Conservation (phyloP, 164 flowering plant species). For the Kingdonia uniflora region DNA sequence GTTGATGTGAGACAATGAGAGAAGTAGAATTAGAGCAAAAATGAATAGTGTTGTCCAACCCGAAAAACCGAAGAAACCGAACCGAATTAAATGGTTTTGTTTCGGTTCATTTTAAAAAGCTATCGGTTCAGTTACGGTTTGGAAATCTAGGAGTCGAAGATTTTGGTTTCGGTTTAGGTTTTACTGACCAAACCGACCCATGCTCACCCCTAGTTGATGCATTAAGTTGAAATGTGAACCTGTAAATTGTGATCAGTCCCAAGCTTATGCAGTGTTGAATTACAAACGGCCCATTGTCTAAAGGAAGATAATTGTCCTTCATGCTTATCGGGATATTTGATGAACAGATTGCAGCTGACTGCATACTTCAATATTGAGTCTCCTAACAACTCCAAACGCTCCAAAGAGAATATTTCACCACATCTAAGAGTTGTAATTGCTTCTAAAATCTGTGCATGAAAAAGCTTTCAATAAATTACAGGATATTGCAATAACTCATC, state of each 20-base stretch:
- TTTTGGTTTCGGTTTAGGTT: no score
- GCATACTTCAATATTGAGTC: constrained; percentile 89
- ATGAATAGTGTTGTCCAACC: no score
- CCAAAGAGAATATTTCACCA: constrained; percentile 74
- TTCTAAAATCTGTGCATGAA: constrained; percentile 57
- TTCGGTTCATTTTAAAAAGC: no score
- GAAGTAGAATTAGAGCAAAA: no score
- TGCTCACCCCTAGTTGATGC: no score
- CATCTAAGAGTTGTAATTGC: constrained; percentile 81
- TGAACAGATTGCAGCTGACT: constrained; percentile 73
- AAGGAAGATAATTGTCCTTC: constrained; percentile 64
- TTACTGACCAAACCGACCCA: no score
- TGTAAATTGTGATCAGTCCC: constrained; percentile 59
- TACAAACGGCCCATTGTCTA: constrained; percentile 51
- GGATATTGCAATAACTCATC: neutral
- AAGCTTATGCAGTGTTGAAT: constrained; percentile 59
- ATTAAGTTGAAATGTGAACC: constrained; percentile 22
- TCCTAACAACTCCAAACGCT: constrained; percentile 92
- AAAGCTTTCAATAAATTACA: constrained; percentile 1
- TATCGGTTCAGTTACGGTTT: no score
- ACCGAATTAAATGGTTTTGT: no score
- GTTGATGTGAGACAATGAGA: no score
- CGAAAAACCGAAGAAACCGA: no score
- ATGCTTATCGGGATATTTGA: constrained; percentile 56
- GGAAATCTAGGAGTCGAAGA: no score